phyloP scores from a whole-genome alignment of 495 filamentous ascomycete genomes.

The Daldinia childiae region DNA sequence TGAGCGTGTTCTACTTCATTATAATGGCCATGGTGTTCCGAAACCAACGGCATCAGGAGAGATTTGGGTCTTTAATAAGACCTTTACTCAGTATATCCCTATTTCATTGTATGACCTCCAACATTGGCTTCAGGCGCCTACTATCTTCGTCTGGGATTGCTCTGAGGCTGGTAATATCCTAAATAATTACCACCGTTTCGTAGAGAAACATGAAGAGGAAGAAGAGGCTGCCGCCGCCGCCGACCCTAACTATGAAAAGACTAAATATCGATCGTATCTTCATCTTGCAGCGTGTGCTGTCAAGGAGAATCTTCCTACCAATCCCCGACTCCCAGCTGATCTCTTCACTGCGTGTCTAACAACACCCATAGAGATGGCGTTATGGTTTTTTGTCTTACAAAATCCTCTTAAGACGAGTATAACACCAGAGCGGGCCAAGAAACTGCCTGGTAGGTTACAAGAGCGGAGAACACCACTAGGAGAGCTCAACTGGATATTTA shows the following conservation, averaged over 20 bases:
- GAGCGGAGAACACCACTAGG: constrained; percentile 95
- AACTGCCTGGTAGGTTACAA: constrained; percentile 83
- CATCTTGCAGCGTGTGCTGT: constrained; percentile 92
- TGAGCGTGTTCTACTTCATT: constrained; percentile 94
- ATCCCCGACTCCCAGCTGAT: constrained; percentile 92
- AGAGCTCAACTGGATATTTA: constrained; percentile 99
- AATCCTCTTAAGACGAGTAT: constrained; percentile 83
- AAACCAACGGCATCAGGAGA: constrained; percentile 95
- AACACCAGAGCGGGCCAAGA: constrained; percentile 80
- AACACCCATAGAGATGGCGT: constrained; percentile 94
- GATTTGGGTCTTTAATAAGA: constrained; percentile 99
- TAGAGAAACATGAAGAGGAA: constrained; percentile 91
- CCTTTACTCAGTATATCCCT: constrained; percentile 98
- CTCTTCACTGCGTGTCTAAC: constrained; percentile 96
- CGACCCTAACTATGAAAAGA: constrained; percentile 76
- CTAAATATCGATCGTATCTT: constrained; percentile 75
- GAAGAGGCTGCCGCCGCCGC: constrained; percentile 74
- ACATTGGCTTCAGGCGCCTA: constrained; percentile 93
- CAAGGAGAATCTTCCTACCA: constrained; percentile 94
- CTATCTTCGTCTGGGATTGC: constrained; percentile 96
- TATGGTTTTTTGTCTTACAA: constrained; percentile 93
- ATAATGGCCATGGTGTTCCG: constrained; percentile 98
- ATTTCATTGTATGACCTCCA: constrained; percentile 96
- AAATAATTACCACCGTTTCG: constrained; percentile 90
- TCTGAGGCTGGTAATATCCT: constrained; percentile 96